Evolutionary conservation across 106 monocot species (phyloP).

Genomic region (Vanilla planifolia): DNA sequence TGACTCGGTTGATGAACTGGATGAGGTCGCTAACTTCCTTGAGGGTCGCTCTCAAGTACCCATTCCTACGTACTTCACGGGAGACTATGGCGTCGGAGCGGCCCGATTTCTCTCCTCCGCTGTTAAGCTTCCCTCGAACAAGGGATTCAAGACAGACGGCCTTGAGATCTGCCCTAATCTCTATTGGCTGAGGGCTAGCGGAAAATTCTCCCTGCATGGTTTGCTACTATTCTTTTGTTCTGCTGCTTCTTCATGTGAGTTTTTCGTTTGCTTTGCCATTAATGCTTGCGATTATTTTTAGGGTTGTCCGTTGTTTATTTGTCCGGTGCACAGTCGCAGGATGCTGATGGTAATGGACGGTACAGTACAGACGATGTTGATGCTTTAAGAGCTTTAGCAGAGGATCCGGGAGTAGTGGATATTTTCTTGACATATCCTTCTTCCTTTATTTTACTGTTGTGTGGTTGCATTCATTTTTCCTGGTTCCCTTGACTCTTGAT

Average conservation of each 20-base stretch:
- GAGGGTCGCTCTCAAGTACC: slow-evolving; percentile 50
- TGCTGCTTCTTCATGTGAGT: not conserved
- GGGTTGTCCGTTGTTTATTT: slow-evolving; percentile 69
- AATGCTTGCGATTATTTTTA: slow-evolving; percentile 6
- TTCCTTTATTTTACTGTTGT: not conserved
- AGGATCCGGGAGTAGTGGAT: slow-evolving; percentile 74
- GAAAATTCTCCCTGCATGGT: slow-evolving; percentile 72
- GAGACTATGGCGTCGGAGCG: slow-evolving; percentile 62
- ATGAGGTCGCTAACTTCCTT: slow-evolving; percentile 54
- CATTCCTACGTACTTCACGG: slow-evolving; percentile 92
- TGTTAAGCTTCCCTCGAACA: slow-evolving; percentile 16
- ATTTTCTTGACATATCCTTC: slow-evolving; percentile 93
- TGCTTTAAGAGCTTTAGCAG: slow-evolving; percentile 72
- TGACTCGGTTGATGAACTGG: slow-evolving; percentile 23
- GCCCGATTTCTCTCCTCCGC: slow-evolving; percentile 23
- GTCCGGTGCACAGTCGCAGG: slow-evolving; percentile 36
- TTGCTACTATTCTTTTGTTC: not conserved
- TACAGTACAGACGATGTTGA: slow-evolving; percentile 86
- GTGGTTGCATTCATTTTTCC: not conserved
- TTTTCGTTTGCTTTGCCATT: not conserved
- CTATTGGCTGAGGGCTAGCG: slow-evolving; percentile 87
- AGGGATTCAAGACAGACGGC: slow-evolving; percentile 66
- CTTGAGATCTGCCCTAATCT: slow-evolving; percentile 68
- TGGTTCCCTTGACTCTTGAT: slow-evolving; percentile 38
- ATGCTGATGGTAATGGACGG: slow-evolving; percentile 25